Evolutionary conservation across 1,139 yeast species (phyloP), one percentile per base, ranked within the genome.

Genomic region (Blastobotrys ciferrii): DNA sequence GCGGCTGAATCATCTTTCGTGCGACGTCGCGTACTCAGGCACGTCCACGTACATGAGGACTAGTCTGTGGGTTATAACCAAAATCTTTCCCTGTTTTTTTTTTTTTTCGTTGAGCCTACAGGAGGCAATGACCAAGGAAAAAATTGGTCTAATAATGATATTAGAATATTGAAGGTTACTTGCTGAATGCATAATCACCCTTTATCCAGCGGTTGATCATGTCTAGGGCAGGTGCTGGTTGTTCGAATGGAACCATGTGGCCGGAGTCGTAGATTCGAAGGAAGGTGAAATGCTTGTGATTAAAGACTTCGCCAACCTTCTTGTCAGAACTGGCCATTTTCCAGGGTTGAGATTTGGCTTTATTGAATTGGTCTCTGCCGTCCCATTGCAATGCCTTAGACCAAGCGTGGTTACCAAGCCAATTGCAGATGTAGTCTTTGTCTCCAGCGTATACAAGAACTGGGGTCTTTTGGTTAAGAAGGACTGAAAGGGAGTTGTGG

Each of bases 401-500:
- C 95, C 95, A 87, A 2, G 84, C 94, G 60, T 77, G 77, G 69
- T 84, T 84, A 53, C 95, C 95, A 58, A 87, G 75, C 95, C 95
- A 87, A 71, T 87, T 87, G 71, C 95, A 87, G 58, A 87, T 87
- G 65, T 79, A 86, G 67, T 87, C 95, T 69, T 86, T 86, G 69
- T 87, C 95, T 61, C 95, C 95, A 9, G 94, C 94, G 62, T 86
- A 87, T 52, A 87, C 74, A 63, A 87, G 74, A 9, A 85, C 88
- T 4, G 95, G 94, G 38, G 85, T 64, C 3, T 76, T 80, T 23
- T 9, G 28, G 28, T 23, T 9, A 9, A 23, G 28, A 6, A 23
- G 9, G 5, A 9, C 9, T 23, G 18, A 11, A 12, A 33, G 20
- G 5, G 14, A 31, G 4, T 31, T n/a, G 14, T 31, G 33, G 14